Base-by-base conservation (phyloP, 202 grass and related monocot species). In the Saccharum hybrid region DNA sequence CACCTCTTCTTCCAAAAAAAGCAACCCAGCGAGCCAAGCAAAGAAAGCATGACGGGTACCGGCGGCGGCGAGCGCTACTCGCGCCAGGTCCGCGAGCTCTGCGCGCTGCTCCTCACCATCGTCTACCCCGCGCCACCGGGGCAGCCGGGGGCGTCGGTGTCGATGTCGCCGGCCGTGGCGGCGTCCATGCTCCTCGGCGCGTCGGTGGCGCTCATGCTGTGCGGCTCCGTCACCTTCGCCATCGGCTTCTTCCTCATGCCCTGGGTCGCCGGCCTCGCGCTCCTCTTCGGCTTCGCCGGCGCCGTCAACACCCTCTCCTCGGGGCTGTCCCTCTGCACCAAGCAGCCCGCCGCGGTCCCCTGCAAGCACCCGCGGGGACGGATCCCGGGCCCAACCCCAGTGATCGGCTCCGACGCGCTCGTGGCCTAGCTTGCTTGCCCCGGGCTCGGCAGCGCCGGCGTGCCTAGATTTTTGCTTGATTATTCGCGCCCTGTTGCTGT, bases 241-340 rank as follows among this genome's bases (percentile, higher is more conserved):
- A 72, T 98, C 66, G 96, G 96, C 12, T 76, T 98, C 75, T 75
- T 96, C 31, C 91, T 98, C 71, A 94, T 98, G 96, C 93, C 96
- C 0, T 94, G 91, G 96, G 89, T 95, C 33, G 74, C 85, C 33
- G 91, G 91, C 37, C 16, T 98, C 43, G 51, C 92, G 1, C 57
- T 95, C 45, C 66, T 98, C 60, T 87, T 95, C 75, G 90, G 89
- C 33, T 83, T 92, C 60, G 77, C 87, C 15, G 89, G 87, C 18
- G 83, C 89, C 81, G 83, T 92, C 38, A 92, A 87, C 73, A 74
- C 83, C 43, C 79, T 95, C 77, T 98, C 96, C 19, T 81, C 91
- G 8, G 81, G 89, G 0, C 15, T 86, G n/a, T 74, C 88, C 36
- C 10, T 26, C 60, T 11, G 4, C 23, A 2, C 1, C 10, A 59